A percentile compares a stretch with the other conserved stretches of the same genome.
phyloP scores from a whole-genome alignment of 169 alveolate species.

The Toxoplasma gondii region DNA sequence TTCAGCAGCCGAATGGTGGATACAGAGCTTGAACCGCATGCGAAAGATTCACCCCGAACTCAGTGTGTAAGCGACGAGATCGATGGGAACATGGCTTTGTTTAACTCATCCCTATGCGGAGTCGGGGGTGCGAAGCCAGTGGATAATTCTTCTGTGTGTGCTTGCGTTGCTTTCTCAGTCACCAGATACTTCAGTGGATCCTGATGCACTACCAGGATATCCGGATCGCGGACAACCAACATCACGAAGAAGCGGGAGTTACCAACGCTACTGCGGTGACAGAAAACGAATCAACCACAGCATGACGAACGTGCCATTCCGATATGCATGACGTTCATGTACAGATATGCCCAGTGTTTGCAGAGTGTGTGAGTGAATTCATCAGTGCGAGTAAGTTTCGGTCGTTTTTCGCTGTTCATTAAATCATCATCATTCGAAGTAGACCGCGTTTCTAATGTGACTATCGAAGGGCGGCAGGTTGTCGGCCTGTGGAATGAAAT shows the following conservation, averaged over 20 bases:
- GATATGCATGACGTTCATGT: no score
- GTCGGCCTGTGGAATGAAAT: no score
- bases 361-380: no score
- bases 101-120: background rate
- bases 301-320: no score
- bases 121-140: background rate
- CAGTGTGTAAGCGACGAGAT: background rate
- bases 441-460: no score
- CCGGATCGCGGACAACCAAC: background rate
- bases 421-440: no score
- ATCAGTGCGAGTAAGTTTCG: no score
- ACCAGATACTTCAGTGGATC: slow-evolving; percentile 60
- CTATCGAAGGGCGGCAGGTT: no score
- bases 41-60: slow-evolving; percentile 40
- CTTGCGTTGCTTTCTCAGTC: slow-evolving; percentile 30
- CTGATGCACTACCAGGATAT: slow-evolving; percentile 54
- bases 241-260: background rate
- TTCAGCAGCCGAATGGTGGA: slow-evolving; percentile 49
- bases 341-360: no score
- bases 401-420: no score
- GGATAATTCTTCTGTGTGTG: background rate
- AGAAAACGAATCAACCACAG: background rate
- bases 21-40: slow-evolving; percentile 50
- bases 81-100: background rate
- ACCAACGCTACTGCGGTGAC: background rate